Percentiles rank a stretch among this genome's conserved stretches.
These are phyloP conservation scores for Russula griseocarnosa DNA, from an alignment of 768 basidiomycete genomes.

Conservation along the genomic window DNA sequence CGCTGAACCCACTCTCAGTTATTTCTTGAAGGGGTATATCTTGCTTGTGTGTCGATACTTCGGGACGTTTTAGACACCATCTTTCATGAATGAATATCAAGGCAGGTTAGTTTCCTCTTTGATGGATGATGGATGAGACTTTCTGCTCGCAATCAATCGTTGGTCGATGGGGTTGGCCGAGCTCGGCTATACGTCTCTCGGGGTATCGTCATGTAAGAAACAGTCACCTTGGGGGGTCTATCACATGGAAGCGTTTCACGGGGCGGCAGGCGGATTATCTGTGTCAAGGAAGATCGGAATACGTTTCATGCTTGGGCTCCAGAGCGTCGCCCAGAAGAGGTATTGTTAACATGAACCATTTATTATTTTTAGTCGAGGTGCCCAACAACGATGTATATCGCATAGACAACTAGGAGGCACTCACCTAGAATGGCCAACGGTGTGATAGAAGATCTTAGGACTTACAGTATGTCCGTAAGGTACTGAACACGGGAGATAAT, in stretches of 20 bases:
- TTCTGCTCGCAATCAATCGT: neutral
- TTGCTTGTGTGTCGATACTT: neutral
- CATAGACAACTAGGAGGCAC: slow-evolving; percentile 4
- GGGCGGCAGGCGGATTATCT: neutral
- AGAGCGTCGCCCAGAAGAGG: neutral
- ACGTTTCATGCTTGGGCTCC: neutral
- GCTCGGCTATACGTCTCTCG: neutral
- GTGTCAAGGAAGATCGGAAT: neutral
- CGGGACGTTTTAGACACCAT: neutral
- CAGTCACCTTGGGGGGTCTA: neutral
- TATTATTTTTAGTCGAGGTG: slow-evolving; percentile 10
- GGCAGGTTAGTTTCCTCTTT: neutral
- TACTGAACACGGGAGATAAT: slow-evolving; percentile 2
- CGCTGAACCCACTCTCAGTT: neutral
- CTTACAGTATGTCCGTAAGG: slow-evolving; percentile 2
- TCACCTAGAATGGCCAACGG: slow-evolving; percentile 10
- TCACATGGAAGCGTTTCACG: neutral
- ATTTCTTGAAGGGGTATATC: neutral
- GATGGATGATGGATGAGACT: neutral
- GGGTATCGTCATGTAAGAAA: neutral
- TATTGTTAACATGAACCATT: neutral
- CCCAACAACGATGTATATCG: neutral
- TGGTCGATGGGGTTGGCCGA: no score
- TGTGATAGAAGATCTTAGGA: slow-evolving; percentile 4
- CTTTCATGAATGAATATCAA: neutral